A percentile compares a stretch with the other conserved stretches of the same genome.
Conservation (phyloP, 257 asterid species). For the Orobanche coerulescens region DNA sequence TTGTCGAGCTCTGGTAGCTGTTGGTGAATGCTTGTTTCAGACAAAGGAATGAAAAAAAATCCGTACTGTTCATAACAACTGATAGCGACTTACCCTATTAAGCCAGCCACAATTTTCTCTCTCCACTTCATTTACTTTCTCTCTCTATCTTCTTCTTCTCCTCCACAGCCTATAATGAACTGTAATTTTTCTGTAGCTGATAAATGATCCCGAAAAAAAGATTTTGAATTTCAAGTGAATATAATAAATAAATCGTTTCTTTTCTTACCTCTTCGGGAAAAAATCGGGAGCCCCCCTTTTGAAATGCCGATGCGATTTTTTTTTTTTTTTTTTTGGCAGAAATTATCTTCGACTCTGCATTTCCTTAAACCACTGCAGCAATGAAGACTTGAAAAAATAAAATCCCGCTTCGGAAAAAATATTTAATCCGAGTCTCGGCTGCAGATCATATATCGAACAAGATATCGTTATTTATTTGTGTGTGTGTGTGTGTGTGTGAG, state of each 20-base stretch:
- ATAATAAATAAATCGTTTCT: background rate
- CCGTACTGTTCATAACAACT: slow-evolving; percentile 25
- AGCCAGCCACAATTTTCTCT: slow-evolving; percentile 11
- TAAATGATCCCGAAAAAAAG: too few species aligned
- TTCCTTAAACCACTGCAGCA: background rate
- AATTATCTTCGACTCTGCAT: background rate
- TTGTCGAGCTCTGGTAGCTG: slow-evolving; percentile 53
- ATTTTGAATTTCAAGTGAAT: background rate
- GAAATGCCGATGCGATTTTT: too few species aligned
- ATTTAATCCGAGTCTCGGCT: too few species aligned
- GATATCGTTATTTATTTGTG: too few species aligned
- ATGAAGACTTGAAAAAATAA: too few species aligned
- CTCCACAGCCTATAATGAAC: slow-evolving; percentile 11
- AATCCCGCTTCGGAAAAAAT: too few species aligned
- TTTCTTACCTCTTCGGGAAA: background rate
- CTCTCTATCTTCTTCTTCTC: slow-evolving; percentile 18
- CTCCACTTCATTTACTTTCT: slow-evolving; percentile 13
- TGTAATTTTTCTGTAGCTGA: too few species aligned
- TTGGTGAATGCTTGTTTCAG: slow-evolving; percentile 34
- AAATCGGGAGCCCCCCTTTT: too few species aligned
- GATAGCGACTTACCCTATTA: slow-evolving; percentile 50
- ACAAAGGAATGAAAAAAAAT: slow-evolving; percentile 30
- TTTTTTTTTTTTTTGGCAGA: too few species aligned
- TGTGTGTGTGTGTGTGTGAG: too few species aligned
- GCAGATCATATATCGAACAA: too few species aligned